Base-by-base conservation (phyloP, 2,329 filamentous ascomycete genomes). In the Exophiala sp. region DNA sequence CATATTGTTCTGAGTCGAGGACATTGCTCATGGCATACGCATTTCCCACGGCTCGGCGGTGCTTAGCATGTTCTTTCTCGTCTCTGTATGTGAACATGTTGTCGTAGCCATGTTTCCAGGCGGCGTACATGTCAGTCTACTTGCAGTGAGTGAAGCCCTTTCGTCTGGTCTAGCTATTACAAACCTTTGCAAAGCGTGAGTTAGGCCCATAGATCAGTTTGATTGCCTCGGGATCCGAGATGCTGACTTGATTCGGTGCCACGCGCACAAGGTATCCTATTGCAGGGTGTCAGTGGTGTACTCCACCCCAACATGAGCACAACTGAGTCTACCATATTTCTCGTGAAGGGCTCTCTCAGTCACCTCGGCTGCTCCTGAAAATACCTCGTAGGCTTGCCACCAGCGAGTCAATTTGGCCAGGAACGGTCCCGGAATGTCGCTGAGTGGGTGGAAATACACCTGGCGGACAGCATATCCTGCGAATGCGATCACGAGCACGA, bases 401-500 rank as follows among this genome's bases (percentile, higher is more conserved):
- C 35, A 38, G 35, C 35, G 62, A 2, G 67, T 70, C 39, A 96
- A 76, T 96, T 96, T 72, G 90, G 92, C 47, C 9, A 42, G 29
- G 5, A 47, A 32, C 96, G 92, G 92, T 91, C 92, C 44, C 89
- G 97, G 20, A 91, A 97, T 69, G 91, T 96, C 45, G 91, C 92
- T 53, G 16, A 56, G 40, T 16, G 55, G 52, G n/a, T 40, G 62
- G 49, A 41, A 58, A 59, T 36, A 52, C n/a, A 36, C 18, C 46
- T 21, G 38, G 5, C 35, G 35, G 11, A 38, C 1, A 16, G 14
- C 35, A 33, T 54, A 54, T 21, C 50, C 29, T 18, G 46, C 12
- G 2, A 39, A 38, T 21, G 18, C n/a, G 5, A 48, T 5, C 35
- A 38, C 35, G 35, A 38, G 35, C 14, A 7, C 4, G 5, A 3